Evolutionary conservation across 805 yeast genomes (phyloP).

Genomic region (Ogataea zsoltii): DNA sequence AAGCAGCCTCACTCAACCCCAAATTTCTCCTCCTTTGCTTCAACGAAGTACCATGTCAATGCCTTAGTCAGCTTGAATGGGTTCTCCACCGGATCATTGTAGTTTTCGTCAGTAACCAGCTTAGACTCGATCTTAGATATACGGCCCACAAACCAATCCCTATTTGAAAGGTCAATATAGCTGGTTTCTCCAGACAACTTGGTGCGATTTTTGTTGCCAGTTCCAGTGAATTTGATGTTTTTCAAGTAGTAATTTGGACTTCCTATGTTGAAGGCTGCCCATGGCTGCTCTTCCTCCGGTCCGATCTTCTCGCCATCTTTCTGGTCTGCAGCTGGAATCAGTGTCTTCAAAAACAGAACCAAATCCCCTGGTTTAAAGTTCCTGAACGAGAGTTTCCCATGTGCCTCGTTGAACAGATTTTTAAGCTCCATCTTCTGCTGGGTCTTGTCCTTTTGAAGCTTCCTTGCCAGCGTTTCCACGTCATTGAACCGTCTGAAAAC

Average conservation of each 20-base stretch:
- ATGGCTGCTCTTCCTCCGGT: conserved; percentile 46
- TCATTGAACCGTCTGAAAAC: conserved; percentile 80
- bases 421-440: conserved; percentile 48
- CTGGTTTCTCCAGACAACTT: conserved; percentile 1
- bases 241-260: conserved; percentile 81
- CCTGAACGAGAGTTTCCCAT: conserved; percentile 63
- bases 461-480: conserved; percentile 87
- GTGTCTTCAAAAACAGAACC: conserved; percentile 82
- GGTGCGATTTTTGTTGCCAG: conserved; percentile 4
- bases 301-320: conserved; percentile 1
- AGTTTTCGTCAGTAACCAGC: conserved; percentile 47
- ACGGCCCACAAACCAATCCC: conserved; percentile 85
- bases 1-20: not conserved
- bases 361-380: conserved; percentile 73
- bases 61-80: conserved; percentile 70
- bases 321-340: conserved; percentile 19
- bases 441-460: conserved; percentile 71
- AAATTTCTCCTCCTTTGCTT: conserved; percentile 46
- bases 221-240: conserved; percentile 26
- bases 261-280: conserved; percentile 95
- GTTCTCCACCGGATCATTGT: conserved; percentile 42
- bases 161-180: conserved; percentile 35
- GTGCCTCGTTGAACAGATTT: conserved; percentile 35
- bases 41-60: conserved; percentile 61
- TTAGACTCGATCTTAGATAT: conserved; percentile 58